Evolutionary conservation across 306 rosid species (phyloP), one percentile per base, ranked within the genome.

Genomic region (Trifolium fragiferum): DNA sequence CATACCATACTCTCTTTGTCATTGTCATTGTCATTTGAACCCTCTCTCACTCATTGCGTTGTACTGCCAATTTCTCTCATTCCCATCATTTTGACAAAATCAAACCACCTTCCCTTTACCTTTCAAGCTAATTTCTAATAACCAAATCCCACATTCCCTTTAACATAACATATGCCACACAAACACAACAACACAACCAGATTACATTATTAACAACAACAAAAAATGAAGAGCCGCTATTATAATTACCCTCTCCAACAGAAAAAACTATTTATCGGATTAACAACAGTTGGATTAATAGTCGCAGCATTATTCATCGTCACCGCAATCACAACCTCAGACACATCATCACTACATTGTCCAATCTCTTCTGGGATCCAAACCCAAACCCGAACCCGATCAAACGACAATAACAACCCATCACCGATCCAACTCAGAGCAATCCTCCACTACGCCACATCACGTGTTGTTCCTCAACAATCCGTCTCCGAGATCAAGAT

Each of bases 401-500:
- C 76, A 8, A 51, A 44, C 1, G 66, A 69, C 3, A 30, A 20
- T 10, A 50, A 74, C 64, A 33, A 71, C 0, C 81, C 92, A 0
- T 60, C 85, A 10, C 33, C 81, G 44, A 76, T 58, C 14, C 97
- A 93, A 73, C 79, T 91, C 1, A 67, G 80, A 21, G 92, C 97
- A 0, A 81, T 94, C 19, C 76, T 92, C 66, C 99, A 94, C 87
- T 94, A 94, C 88, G 99, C 99, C 18, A 94, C 99, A 0, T 83
- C 99, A 2, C 66, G 19, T 16, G 59, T 70, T 6, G 87, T 83
- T 25, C 99, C 99, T 0, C 97, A 92, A 32, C 99, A 94, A 54
- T 84, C 95, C 4, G 47, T 84, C 0, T 71, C 64, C 0, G 99
- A 94, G 89, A 89, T 94, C 86, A 73, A 20, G 68, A 78, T 87